These are phyloP conservation scores for Lactarius indigo DNA, from an alignment of 768 basidiomycete species.

Conservation along the genomic window DNA sequence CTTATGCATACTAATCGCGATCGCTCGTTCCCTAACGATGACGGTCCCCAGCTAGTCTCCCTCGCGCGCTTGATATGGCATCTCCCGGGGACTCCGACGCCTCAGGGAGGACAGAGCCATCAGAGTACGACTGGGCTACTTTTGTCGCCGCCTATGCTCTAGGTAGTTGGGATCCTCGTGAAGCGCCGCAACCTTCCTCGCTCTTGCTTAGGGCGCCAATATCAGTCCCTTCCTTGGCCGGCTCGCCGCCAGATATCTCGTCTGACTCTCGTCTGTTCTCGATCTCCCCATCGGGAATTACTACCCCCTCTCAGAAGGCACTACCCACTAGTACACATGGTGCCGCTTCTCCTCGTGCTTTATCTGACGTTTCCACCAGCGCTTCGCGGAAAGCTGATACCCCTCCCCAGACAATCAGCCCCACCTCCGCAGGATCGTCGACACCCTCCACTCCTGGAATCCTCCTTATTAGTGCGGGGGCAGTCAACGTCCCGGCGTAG, in stretches of 20 bases:
- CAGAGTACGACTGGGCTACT: conserved; percentile 62
- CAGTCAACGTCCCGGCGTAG: conserved; percentile 17
- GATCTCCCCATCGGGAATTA: conserved; percentile 10
- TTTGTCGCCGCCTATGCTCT: conserved; percentile 75
- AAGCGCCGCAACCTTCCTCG: conserved; percentile 57
- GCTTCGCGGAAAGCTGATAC: background rate
- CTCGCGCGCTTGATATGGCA: conserved; percentile 30
- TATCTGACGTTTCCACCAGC: background rate
- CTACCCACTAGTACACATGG: background rate
- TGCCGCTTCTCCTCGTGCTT: background rate
- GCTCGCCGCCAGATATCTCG: background rate
- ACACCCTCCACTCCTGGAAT: conserved; percentile 2
- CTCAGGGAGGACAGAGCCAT: conserved; percentile 20
- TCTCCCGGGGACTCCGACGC: conserved; percentile 26
- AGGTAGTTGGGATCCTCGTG: conserved; percentile 78
- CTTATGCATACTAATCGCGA: background rate
- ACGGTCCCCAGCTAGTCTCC: conserved; percentile 14
- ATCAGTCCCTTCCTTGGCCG: background rate
- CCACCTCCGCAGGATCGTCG: conserved; percentile 12
- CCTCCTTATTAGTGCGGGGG: conserved; percentile 2
- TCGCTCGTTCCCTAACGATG: background rate
- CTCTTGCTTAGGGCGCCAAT: conserved; percentile 29
- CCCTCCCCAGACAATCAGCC: conserved; percentile 15
- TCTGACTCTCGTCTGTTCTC: background rate
- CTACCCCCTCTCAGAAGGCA: background rate